Percentiles rank a stretch among this genome's conserved stretches.
phyloP scores from a whole-genome alignment of 352 stramenopile species.

The Phytophthora sansomeana region DNA sequence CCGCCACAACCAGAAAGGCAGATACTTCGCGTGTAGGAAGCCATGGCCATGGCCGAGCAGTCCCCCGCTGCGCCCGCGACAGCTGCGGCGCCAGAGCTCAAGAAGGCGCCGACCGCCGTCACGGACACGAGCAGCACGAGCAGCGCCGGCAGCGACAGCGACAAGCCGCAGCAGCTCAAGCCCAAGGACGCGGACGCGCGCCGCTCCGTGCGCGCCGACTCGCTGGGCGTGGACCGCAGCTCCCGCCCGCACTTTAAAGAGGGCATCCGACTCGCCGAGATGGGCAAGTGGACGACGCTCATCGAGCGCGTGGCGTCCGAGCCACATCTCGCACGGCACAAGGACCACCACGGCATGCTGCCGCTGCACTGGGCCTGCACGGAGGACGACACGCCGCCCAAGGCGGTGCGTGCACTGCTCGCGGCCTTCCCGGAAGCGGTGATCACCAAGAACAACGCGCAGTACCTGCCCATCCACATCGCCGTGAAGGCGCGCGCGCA shows the following conservation, averaged over 20 bases:
- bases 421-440: conserved; percentile 78
- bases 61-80: conserved; percentile 1
- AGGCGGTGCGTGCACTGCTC: conserved; percentile 68
- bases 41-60: conserved; percentile 29
- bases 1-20: conserved; percentile 33
- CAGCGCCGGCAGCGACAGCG: conserved; percentile 21
- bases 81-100: conserved; percentile 27
- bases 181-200: conserved; percentile 10
- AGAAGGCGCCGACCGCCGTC: conserved; percentile 26
- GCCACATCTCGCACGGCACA: conserved; percentile 75
- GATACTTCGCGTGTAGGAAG: background rate
- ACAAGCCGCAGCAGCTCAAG: conserved; percentile 25
- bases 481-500: conserved; percentile 68
- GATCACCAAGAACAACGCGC: conserved; percentile 83
- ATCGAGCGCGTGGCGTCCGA: conserved; percentile 63
- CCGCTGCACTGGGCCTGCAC: conserved; percentile 87
- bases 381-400: conserved; percentile 75
- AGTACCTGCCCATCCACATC: conserved; percentile 88
- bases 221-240: conserved; percentile 44
- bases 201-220: conserved; percentile 30
- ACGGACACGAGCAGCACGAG: conserved; percentile 39
- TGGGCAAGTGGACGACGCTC: conserved; percentile 80
- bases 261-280: conserved; percentile 81
- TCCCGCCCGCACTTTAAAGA: conserved; percentile 80
- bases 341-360: conserved; percentile 88